Evolutionary conservation across 805 yeast genomes (phyloP).

Genomic region (Hanseniaspora guilliermondii): DNA sequence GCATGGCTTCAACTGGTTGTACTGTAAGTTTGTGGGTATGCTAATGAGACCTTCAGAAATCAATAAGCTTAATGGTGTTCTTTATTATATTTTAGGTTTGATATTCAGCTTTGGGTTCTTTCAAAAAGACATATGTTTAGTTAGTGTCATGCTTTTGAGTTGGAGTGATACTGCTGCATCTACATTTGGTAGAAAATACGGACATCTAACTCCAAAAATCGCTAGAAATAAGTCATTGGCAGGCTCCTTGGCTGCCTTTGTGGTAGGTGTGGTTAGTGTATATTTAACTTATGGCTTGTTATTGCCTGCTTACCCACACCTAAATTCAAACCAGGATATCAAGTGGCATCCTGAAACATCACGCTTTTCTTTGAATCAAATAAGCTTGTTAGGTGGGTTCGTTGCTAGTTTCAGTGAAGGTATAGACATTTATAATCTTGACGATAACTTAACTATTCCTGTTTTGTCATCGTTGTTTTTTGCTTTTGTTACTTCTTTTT

Average conservation of each 20-base stretch:
- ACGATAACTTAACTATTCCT: constrained; percentile 92
- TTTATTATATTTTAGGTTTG: constrained; percentile 77
- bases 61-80: constrained; percentile 63
- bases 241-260: constrained; percentile 79
- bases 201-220: constrained; percentile 69
- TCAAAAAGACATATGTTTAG: constrained; percentile 68
- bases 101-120: constrained; percentile 54
- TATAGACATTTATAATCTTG: constrained; percentile 60
- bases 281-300: constrained; percentile 60
- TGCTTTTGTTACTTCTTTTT: constrained; percentile 32
- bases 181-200: constrained; percentile 77
- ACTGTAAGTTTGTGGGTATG: constrained; percentile 60
- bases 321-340: constrained; percentile 45
- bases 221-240: constrained; percentile 71
- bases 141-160: constrained; percentile 68
- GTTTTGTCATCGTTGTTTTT: constrained; percentile 64
- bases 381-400: constrained; percentile 57
- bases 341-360: constrained; percentile 57
- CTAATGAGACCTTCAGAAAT: constrained; percentile 78
- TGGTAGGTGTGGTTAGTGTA: constrained; percentile 56
- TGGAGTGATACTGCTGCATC: constrained; percentile 99
- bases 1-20: constrained; percentile 49
- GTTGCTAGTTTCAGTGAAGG: constrained; percentile 83
- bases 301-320: constrained; percentile 47
- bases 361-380: constrained; percentile 37